Evolutionary conservation across 352 stramenopile genomes (phyloP).

Genomic region (Salisapilia sapeloensis): DNA sequence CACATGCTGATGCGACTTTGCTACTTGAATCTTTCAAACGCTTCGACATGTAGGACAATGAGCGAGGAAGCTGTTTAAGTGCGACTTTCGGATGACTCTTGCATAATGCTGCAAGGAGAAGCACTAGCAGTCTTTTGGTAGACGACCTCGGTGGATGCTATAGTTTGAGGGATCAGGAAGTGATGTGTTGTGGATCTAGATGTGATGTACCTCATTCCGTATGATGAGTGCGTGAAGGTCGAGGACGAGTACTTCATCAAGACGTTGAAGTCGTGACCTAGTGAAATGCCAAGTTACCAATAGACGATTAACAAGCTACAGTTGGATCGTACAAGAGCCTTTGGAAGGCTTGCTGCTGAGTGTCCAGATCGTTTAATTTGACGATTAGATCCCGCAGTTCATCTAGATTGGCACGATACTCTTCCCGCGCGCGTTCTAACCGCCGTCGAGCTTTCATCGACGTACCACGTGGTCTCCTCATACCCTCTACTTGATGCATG

Average conservation of each 20-base stretch:
- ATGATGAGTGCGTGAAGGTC: constrained; percentile 29
- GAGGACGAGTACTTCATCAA: constrained; percentile 15
- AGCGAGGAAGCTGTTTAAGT: constrained; percentile 17
- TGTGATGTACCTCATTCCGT: constrained; percentile 28
- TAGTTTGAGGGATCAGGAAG: background rate
- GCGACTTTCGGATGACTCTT: constrained; percentile 16
- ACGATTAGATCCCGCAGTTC: constrained; percentile 27
- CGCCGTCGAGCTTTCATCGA: too few species aligned
- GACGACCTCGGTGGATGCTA: constrained; percentile 26
- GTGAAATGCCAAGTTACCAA: background rate
- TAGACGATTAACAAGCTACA: background rate
- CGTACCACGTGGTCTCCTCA: too few species aligned
- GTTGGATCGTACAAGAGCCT: constrained; percentile 16
- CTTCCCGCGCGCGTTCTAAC: too few species aligned
- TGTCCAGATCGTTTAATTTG: constrained; percentile 46
- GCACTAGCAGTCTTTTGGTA: constrained; percentile 34
- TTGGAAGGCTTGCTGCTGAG: constrained; percentile 37
- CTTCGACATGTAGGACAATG: constrained; percentile 22
- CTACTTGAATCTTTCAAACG: constrained; percentile 34
- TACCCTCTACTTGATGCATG: too few species aligned
- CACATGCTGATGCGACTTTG: constrained; percentile 33
- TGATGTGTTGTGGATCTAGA: background rate
- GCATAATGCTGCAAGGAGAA: constrained; percentile 32
- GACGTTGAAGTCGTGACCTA: constrained; percentile 17
- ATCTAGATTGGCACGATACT: too few species aligned